phyloP scores from a whole-genome alignment of 2,329 filamentous ascomycete genomes.

The Cladophialophora exuberans region DNA sequence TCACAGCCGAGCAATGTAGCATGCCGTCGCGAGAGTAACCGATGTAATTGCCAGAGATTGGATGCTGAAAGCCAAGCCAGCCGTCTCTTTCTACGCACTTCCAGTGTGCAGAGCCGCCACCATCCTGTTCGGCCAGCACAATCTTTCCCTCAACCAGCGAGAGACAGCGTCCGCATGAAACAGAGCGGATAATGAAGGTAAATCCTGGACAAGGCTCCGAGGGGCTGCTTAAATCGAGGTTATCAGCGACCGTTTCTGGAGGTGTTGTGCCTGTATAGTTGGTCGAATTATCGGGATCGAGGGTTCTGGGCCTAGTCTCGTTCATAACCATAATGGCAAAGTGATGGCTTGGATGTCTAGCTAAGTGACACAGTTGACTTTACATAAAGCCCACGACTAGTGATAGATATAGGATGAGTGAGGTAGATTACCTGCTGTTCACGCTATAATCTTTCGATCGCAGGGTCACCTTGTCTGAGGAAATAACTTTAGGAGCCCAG shows the following conservation, averaged over 20 bases:
- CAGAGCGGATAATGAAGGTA: conserved; percentile 11
- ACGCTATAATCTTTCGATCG: no score
- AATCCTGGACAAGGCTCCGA: conserved; percentile 4
- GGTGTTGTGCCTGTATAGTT: conserved; percentile 9
- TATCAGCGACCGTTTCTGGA: conserved; percentile 4
- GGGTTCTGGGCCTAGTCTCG: background rate
- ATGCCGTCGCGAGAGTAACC: background rate
- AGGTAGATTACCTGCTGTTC: no score
- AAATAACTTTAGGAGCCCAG: no score
- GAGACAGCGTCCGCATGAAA: conserved; percentile 11
- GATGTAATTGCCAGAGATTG: conserved; percentile 1
- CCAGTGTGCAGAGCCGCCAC: conserved; percentile 7
- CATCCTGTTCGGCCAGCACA: conserved; percentile 7
- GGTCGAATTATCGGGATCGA: no score
- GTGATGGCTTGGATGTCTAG: background rate
- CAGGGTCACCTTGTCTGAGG: no score
- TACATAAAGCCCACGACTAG: background rate
- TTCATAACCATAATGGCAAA: conserved; percentile 6
- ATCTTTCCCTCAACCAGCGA: conserved; percentile 7
- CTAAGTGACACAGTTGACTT: background rate
- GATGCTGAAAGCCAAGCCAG: conserved; percentile 13
- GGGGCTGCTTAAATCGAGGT: conserved; percentile 6
- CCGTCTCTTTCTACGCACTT: conserved; percentile 1
- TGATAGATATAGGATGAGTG: no score
- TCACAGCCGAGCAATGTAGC: conserved; percentile 1